Percentiles rank a stretch among this genome's conserved stretches.
Conservation (phyloP, 225 moss, liverwort and hornwort species). For the Pseudoscleropodium purum region DNA sequence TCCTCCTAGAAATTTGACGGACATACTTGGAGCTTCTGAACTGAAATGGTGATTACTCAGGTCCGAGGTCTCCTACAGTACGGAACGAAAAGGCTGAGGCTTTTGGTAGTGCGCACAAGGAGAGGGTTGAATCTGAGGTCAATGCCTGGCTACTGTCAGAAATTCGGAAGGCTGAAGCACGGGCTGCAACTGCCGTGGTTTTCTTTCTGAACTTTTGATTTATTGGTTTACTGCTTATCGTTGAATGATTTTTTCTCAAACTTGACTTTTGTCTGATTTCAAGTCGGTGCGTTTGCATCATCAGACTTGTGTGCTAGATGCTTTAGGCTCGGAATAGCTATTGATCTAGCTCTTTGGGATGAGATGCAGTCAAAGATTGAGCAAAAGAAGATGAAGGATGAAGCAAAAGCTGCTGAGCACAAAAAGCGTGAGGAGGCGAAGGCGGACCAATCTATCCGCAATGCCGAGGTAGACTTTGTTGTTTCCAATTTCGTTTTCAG, state of each 20-base stretch:
- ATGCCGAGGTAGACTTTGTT: slow-evolving; percentile 19
- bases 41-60: background rate
- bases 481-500: background rate
- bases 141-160: slow-evolving; percentile 25
- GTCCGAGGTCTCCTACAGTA: slow-evolving; percentile 3
- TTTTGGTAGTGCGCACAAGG: slow-evolving; percentile 33
- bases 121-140: slow-evolving; percentile 31
- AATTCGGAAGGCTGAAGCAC: slow-evolving; percentile 38
- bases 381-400: slow-evolving; percentile 44
- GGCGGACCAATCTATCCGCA: slow-evolving; percentile 25
- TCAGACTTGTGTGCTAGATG: background rate
- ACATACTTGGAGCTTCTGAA: background rate
- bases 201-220: background rate
- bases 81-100: slow-evolving; percentile 41
- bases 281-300: background rate
- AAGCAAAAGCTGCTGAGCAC: slow-evolving; percentile 22
- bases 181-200: slow-evolving; percentile 29
- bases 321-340: background rate
- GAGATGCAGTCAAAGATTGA: slow-evolving; percentile 29
- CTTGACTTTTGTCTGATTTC: background rate
- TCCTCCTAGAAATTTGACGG: background rate
- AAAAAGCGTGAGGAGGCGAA: slow-evolving; percentile 37
- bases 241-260: background rate
- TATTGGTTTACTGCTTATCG: background rate
- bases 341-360: background rate